Conservation (phyloP, 1,284 basidiomycete genomes). For the Leccinum huronense region DNA sequence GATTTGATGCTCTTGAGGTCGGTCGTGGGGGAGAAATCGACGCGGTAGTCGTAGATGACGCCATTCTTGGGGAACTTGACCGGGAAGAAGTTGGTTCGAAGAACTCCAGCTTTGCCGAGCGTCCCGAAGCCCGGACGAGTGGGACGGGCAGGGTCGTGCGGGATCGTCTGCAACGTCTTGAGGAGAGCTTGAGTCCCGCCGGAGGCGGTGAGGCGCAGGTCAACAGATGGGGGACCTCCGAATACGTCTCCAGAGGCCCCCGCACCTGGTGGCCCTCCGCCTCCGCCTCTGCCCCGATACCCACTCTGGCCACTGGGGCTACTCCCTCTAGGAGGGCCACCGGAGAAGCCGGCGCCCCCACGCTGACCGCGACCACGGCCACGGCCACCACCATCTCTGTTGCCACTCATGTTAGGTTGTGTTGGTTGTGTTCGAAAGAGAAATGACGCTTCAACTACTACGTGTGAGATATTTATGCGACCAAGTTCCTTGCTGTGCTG, state of each 20-base stretch:
- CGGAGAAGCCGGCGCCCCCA: background rate
- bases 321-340: conserved; percentile 15
- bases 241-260: conserved; percentile 42
- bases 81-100: conserved; percentile 70
- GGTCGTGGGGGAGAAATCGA: conserved; percentile 54
- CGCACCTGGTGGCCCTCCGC: conserved; percentile 33
- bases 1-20: conserved; percentile 47
- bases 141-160: conserved; percentile 44
- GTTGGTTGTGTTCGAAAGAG: background rate
- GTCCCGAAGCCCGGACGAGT: conserved; percentile 68
- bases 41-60: conserved; percentile 57
- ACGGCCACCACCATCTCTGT: conserved; percentile 19
- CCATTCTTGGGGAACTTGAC: conserved; percentile 47
- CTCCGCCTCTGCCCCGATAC: conserved; percentile 19
- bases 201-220: conserved; percentile 43
- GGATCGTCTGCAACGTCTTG: conserved; percentile 42
- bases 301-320: conserved; percentile 17
- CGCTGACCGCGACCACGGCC: conserved; percentile 25
- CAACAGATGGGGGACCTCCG: conserved; percentile 43
- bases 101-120: conserved; percentile 46
- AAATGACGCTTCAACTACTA: too few relatives aligned
- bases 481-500: background rate
- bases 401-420: conserved; percentile 20
- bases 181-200: conserved; percentile 38
- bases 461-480: background rate